These are phyloP conservation scores for Sporobolomyces roseus DNA, from an alignment of 768 basidiomycete genomes.

Conservation along the genomic window DNA sequence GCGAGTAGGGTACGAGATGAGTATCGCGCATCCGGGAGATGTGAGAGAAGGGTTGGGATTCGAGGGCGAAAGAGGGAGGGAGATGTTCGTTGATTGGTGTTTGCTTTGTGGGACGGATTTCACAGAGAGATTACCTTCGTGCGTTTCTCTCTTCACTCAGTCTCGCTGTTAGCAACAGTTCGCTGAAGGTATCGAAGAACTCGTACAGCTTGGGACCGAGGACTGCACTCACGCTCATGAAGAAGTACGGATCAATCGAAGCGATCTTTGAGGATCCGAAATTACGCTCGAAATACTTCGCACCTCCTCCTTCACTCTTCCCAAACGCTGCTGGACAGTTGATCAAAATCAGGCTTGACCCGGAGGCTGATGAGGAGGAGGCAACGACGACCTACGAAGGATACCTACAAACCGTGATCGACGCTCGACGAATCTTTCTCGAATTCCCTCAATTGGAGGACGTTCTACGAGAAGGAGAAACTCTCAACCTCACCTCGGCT, in stretches of 20 bases:
- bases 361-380: background rate
- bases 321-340: no score
- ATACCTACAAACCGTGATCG: conserved; percentile 17
- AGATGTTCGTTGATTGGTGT: conserved; percentile 32
- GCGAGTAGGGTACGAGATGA: conserved; percentile 13
- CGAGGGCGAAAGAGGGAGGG: background rate
- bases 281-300: background rate
- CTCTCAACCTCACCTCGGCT: background rate
- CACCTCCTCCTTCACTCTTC: background rate
- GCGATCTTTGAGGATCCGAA: background rate
- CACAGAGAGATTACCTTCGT: conserved; percentile 24
- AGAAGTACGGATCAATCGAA: conserved; percentile 11
- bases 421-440: conserved; percentile 26
- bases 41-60: conserved; percentile 14
- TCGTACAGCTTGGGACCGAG: conserved; percentile 12
- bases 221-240: background rate
- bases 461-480: background rate
- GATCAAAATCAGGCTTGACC: no score
- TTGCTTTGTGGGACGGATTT: conserved; percentile 39
- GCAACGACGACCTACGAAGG: background rate
- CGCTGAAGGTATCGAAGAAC: no score
- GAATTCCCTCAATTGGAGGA: conserved; percentile 6
- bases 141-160: background rate
- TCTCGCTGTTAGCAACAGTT: no score
- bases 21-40: conserved; percentile 13